Percentiles rank a stretch among this genome's conserved stretches.
phyloP scores from a whole-genome alignment of 164 flowering plant genomes.

The Kingdonia uniflora region DNA sequence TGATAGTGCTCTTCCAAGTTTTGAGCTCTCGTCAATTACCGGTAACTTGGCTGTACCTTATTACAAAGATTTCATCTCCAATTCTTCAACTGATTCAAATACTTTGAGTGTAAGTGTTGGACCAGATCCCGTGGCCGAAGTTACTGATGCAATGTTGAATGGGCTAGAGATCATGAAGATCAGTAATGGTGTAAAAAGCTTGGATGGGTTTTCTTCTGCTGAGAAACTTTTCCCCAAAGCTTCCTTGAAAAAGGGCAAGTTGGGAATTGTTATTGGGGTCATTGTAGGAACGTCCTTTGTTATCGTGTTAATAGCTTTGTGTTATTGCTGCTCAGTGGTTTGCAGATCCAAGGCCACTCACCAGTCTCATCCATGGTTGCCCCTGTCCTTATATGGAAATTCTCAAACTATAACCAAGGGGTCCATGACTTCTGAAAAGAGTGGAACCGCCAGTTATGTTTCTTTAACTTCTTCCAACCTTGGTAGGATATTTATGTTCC shows the following conservation, averaged over 20 bases:
- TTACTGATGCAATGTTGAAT: conserved; percentile 52
- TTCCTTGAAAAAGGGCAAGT: conserved; percentile 27
- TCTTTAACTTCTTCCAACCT: conserved; percentile 58
- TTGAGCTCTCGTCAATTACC: conserved; percentile 56
- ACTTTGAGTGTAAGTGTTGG: conserved; percentile 69
- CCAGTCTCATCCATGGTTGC: conserved; percentile 62
- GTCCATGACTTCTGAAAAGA: conserved; percentile 73
- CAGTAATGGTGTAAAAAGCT: conserved; percentile 61
- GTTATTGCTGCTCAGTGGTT: conserved; percentile 39
- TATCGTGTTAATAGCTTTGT: conserved; percentile 26
- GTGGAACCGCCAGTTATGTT: conserved; percentile 81
- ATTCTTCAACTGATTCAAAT: conserved; percentile 29
- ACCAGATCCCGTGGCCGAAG: conserved; percentile 48
- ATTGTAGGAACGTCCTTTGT: conserved; percentile 34
- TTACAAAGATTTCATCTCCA: conserved; percentile 63
- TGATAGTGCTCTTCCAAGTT: conserved; percentile 31
- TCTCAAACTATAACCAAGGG: conserved; percentile 63
- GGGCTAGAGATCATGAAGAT: conserved; percentile 90
- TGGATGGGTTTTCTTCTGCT: conserved; percentile 52
- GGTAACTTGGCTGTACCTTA: conserved; percentile 40
- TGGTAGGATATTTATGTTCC: conserved; percentile 64
- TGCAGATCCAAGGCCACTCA: conserved; percentile 39
- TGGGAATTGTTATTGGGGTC: conserved; percentile 38
- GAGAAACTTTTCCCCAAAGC: conserved; percentile 29
- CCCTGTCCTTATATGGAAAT: conserved; percentile 72